Conservation (phyloP, 2,329 filamentous ascomycete species). For the Colletotrichum paranaense region DNA sequence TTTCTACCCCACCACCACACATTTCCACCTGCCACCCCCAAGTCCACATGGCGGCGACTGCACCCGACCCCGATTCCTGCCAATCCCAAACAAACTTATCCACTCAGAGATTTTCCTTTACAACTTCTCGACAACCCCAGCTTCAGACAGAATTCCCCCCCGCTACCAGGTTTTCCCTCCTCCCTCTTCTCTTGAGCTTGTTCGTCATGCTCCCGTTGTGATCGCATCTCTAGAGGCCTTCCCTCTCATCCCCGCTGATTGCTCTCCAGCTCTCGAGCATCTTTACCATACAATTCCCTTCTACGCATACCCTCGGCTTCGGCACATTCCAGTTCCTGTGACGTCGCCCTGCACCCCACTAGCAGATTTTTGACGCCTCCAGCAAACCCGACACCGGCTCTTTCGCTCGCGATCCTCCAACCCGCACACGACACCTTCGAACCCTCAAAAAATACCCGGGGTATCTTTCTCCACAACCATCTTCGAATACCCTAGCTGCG, state of each 20-base stretch:
- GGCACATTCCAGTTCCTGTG: slow-evolving; percentile 30
- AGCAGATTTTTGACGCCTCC: slow-evolving; percentile 35
- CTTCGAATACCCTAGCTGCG: neutral
- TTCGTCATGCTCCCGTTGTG: slow-evolving; percentile 35
- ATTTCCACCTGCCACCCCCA: slow-evolving; percentile 25
- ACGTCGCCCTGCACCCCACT: slow-evolving; percentile 35
- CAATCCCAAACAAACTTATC: slow-evolving; percentile 36
- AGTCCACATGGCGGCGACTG: slow-evolving; percentile 30
- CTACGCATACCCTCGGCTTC: slow-evolving; percentile 31
- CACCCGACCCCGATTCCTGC: slow-evolving; percentile 33
- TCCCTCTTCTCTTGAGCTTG: slow-evolving; percentile 18
- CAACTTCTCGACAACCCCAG: slow-evolving; percentile 36
- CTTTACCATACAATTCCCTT: neutral
- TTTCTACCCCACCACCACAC: slow-evolving; percentile 23
- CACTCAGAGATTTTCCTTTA: slow-evolving; percentile 36
- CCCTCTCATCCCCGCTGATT: slow-evolving; percentile 14
- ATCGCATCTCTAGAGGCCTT: slow-evolving; percentile 31
- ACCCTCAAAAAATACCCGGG: neutral
- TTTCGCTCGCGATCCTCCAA: slow-evolving; percentile 32
- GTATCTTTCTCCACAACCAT: neutral
- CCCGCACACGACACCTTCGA: slow-evolving; percentile 20
- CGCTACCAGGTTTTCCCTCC: slow-evolving; percentile 15
- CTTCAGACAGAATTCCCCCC: slow-evolving; percentile 25
- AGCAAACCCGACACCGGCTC: slow-evolving; percentile 36
- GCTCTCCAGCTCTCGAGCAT: slow-evolving; percentile 16